Percentiles rank a stretch among this genome's conserved stretches.
phyloP scores from a whole-genome alignment of 139 green algal species.

The Limnomonas spitsbergensis region DNA sequence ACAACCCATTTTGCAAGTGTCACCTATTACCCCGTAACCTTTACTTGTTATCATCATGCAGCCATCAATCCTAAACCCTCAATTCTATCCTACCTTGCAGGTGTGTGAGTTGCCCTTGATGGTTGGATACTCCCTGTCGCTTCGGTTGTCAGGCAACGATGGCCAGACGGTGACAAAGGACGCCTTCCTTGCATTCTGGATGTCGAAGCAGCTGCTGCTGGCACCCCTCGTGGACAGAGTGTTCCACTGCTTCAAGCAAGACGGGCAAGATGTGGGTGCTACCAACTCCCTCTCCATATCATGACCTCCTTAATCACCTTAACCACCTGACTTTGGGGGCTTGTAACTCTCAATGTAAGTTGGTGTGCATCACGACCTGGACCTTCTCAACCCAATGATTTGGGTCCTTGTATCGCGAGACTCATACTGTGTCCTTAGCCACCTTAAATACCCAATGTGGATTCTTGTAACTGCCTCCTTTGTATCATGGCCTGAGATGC shows the following conservation, averaged over 20 bases:
- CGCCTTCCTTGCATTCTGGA: constrained; percentile 46
- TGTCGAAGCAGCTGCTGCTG: constrained; percentile 40
- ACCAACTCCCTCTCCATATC: too few relatives aligned
- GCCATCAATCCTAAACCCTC: neutral
- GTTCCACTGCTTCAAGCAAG: constrained; percentile 10
- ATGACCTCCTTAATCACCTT: too few relatives aligned
- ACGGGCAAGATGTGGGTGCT: constrained; percentile 11
- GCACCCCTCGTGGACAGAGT: constrained; percentile 32
- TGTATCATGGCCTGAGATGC: too few relatives aligned
- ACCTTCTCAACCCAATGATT: too few relatives aligned
- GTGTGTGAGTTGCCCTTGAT: constrained; percentile 78
- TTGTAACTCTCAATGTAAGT: too few relatives aligned
- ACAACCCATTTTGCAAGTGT: neutral
- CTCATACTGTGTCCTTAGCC: too few relatives aligned
- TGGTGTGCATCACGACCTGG: too few relatives aligned
- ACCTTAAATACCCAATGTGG: too few relatives aligned
- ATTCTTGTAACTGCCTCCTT: too few relatives aligned
- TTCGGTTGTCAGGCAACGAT: constrained; percentile 46
- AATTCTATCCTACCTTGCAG: constrained; percentile 37
- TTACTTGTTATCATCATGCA: neutral
- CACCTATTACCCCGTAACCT: neutral
- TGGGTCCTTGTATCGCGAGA: too few relatives aligned
- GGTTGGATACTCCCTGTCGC: constrained; percentile 76
- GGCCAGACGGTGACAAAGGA: constrained; percentile 31
- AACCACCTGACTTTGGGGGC: too few relatives aligned